Conservation (phyloP, 306 rosid genomes). For the Gynostemma pentaphyllum region DNA sequence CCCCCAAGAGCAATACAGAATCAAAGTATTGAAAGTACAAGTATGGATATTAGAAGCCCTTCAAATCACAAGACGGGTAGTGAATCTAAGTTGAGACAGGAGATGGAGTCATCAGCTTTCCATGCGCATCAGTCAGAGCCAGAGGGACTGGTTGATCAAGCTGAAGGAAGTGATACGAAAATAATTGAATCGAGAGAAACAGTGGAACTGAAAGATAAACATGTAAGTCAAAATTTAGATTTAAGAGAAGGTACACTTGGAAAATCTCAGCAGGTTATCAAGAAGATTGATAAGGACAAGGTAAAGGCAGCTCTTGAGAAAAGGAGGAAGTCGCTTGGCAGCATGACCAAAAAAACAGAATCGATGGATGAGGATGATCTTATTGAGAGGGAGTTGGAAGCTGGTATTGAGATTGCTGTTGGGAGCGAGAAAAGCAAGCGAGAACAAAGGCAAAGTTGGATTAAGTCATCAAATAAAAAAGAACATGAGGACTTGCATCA, state of each 20-base stretch:
- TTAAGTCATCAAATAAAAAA: conserved; percentile 46
- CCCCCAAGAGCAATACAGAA: conserved; percentile 32
- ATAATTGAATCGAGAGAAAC: conserved; percentile 48
- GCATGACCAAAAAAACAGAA: conserved; percentile 57
- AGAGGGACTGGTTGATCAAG: conserved; percentile 36
- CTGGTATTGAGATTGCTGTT: conserved; percentile 77
- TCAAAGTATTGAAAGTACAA: conserved; percentile 48
- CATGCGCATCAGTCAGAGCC: conserved; percentile 40
- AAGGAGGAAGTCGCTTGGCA: conserved; percentile 66
- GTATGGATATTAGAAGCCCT: conserved; percentile 33
- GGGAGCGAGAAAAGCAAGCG: conserved; percentile 65
- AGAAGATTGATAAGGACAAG: conserved; percentile 75
- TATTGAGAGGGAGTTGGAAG: conserved; percentile 91
- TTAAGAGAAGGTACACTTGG: conserved; percentile 33
- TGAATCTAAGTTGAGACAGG: conserved; percentile 43
- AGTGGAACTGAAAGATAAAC: conserved; percentile 51
- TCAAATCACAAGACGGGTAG: conserved; percentile 38
- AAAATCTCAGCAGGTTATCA: conserved; percentile 65
- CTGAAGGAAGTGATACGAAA: conserved; percentile 34
- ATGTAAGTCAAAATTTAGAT: conserved; percentile 41
- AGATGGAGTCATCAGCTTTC: conserved; percentile 22
- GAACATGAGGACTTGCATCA: conserved; percentile 41
- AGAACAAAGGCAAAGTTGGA: conserved; percentile 70
- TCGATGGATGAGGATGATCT: conserved; percentile 89
- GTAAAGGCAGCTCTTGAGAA: conserved; percentile 90